Evolutionary conservation across 441 rosid genomes (phyloP).

Genomic region (Syzygium malaccense): DNA sequence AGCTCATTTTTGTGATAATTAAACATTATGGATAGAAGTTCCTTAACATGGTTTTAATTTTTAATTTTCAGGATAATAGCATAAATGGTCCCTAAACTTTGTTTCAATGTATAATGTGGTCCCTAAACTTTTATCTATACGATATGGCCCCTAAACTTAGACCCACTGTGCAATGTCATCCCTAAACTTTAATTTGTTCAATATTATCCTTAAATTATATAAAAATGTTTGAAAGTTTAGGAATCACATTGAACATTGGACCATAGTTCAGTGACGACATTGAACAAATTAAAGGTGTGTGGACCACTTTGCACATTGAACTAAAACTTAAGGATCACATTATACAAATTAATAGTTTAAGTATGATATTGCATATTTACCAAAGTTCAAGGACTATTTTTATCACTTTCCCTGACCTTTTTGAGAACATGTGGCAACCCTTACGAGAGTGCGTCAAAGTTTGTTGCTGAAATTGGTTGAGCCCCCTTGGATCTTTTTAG

Average conservation of each 20-base stretch:
- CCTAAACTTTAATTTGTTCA: too few species aligned
- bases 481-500: too few species aligned
- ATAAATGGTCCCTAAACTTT: not conserved
- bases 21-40: not conserved
- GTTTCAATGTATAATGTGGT: rapidly evolving
- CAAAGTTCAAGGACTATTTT: not conserved
- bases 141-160: rapidly evolving
- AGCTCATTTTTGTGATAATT: not conserved
- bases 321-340: not conserved
- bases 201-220: rapidly evolving
- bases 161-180: too few species aligned
- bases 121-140: not conserved
- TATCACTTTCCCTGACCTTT: not conserved
- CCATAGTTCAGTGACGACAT: not conserved
- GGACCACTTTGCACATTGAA: too few species aligned
- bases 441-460: not conserved
- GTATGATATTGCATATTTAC: not conserved
- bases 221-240: not conserved
- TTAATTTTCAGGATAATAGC: not conserved
- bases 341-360: not conserved
- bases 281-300: not conserved
- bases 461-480: not conserved
- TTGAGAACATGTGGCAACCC: not conserved
- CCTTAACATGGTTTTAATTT: not conserved
- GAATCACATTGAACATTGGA: rapidly evolving